Evolutionary conservation across 2,329 filamentous ascomycete genomes (phyloP), one percentile per base, ranked within the genome.

Genomic region (Coniochaeta sp.): DNA sequence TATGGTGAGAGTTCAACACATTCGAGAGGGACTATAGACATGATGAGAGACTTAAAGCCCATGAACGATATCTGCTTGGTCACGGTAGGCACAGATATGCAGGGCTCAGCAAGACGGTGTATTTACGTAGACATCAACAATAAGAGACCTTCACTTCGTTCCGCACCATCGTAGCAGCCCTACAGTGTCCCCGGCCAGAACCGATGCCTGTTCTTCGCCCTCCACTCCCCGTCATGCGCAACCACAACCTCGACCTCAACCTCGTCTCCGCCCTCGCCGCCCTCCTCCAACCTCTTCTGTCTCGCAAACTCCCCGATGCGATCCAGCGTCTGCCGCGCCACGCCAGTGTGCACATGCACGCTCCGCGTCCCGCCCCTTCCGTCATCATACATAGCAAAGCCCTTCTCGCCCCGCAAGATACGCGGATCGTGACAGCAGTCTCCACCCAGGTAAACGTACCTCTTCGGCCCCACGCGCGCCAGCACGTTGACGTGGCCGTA

Each of bases 401-500:
- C 77, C 63, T 75, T 80, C 66, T 83, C 80, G 0, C 80, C 79
- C 1, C 69, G 76, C 67, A 84, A 67, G 2, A 84, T 73, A 43
- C 81, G 67, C 0, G 70, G 69, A 65, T 84, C 80, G 64, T 85
- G 82, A 62, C 78, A 84, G 34, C 77, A 77, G 65, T 85, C 81
- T 0, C 80, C 81, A 8, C 75, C 78, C 0, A 85, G 73, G 64
- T 78, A 79, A 1, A 81, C 70, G 71, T 78, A 82, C 43, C 72
- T 73, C 52, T 64, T 60, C 5, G 71, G 67, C 0, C 66, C 72
- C 0, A 72, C 72, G 0, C 77, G 72, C 8, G 72, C 76, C 0
- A 83, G 72, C 0, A 82, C 62, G 62, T 82, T 83, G 1, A 83
- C 67, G 61, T 83, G 81, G 0, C 81, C 81, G 5, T 74, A 73